Conservation (phyloP, 2,329 filamentous ascomycete species). For the Bipolaris gigantea region DNA sequence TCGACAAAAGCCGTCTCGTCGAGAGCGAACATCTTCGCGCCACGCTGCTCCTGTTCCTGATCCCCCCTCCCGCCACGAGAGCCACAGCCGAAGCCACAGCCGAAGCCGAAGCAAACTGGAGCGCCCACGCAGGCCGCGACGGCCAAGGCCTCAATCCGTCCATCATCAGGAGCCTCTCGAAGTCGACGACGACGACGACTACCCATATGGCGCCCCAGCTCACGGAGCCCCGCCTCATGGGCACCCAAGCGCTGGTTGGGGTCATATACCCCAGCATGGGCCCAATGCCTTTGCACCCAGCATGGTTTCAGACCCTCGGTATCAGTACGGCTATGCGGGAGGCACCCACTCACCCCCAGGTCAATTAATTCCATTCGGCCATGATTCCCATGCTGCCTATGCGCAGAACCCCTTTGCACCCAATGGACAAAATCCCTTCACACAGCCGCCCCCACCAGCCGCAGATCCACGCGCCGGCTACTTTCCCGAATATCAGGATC, state of each 20-base stretch:
- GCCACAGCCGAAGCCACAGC: constrained; percentile 38
- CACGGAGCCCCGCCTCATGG: constrained; percentile 35
- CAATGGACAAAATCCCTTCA: constrained; percentile 32
- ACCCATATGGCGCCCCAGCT: constrained; percentile 42
- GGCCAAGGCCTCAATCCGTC: constrained; percentile 39
- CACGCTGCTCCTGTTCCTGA: constrained; percentile 38
- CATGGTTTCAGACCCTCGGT: constrained; percentile 42
- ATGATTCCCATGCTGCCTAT: constrained; percentile 43
- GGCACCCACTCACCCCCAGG: constrained; percentile 28
- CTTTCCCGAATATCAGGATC: constrained; percentile 34
- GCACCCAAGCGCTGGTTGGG: constrained; percentile 43
- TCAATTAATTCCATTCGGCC: constrained; percentile 40
- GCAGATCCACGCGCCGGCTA: constrained; percentile 37
- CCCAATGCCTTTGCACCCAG: constrained; percentile 45
- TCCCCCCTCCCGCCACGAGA: constrained; percentile 39
- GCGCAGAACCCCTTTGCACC: constrained; percentile 39
- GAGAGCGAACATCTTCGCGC: constrained; percentile 44
- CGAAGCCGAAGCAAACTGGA: constrained; percentile 39
- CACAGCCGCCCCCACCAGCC: constrained; percentile 23
- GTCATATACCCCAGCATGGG: constrained; percentile 38
- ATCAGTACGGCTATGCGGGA: constrained; percentile 29
- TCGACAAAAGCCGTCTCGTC: constrained; percentile 42
- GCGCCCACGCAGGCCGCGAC: constrained; percentile 32
- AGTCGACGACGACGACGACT: constrained; percentile 51
- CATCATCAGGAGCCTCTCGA: constrained; percentile 49